These are phyloP conservation scores for Metroxylon sagu DNA, from an alignment of 176 grass and related monocot genomes.

Conservation along the genomic window DNA sequence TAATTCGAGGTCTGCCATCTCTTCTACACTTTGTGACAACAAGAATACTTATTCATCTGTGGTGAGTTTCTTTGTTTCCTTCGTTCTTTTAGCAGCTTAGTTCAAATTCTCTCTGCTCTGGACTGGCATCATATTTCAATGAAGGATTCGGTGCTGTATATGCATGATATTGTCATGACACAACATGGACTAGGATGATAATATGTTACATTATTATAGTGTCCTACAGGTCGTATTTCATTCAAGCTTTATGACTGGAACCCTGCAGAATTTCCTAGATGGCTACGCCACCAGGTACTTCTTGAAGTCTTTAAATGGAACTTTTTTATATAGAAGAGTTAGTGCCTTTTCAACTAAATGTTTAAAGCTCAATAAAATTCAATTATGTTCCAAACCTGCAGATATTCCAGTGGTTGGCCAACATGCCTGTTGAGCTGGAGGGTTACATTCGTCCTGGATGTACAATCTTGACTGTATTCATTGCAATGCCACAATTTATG, in stretches of 20 bases:
- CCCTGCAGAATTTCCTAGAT: conserved; percentile 96
- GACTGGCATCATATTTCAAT: no score
- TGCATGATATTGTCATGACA: no score
- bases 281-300: conserved; percentile 81
- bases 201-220: conserved; percentile 63
- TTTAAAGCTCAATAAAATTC: no score
- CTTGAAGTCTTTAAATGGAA: conserved; percentile 2
- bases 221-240: conserved; percentile 90
- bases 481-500: conserved; percentile 89
- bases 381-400: conserved; percentile 24
- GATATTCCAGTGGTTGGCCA: conserved; percentile 94
- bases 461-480: conserved; percentile 88
- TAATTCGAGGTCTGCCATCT: conserved; percentile 44
- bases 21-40: conserved; percentile 46
- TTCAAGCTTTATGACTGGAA: conserved; percentile 99
- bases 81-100: neutral
- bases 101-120: neutral
- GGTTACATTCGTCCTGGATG: conserved; percentile 97
- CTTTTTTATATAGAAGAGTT: neutral
- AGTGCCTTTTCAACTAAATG: no score
- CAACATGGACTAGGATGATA: conserved; percentile 16
- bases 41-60: conserved; percentile 74
- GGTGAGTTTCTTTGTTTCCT: conserved; percentile 33
- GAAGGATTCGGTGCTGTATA: no score
- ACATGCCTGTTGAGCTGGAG: conserved; percentile 99